Conservation (phyloP, 140 eudicot species). For the Senecio squalidus region DNA sequence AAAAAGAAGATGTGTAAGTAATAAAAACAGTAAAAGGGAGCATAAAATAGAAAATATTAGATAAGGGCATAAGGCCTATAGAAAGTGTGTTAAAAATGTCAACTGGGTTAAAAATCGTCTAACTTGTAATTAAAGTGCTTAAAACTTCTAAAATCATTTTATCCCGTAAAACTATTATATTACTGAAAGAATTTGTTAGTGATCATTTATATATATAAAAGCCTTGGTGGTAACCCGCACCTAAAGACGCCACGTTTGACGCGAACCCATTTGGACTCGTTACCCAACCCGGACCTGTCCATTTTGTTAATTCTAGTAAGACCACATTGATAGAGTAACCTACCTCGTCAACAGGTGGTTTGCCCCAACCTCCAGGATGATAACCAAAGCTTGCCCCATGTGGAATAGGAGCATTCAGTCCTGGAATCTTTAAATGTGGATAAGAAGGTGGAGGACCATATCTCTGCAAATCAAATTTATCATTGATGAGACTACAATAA, state of each 20-base stretch:
- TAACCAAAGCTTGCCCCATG: slow-evolving; percentile 93
- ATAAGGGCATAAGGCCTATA: too few relatives aligned
- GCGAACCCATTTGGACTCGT: neutral
- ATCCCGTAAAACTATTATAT: too few relatives aligned
- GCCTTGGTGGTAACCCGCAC: neutral
- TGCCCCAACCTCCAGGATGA: slow-evolving; percentile 99
- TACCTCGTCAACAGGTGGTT: slow-evolving; percentile 99
- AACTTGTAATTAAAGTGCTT: too few relatives aligned
- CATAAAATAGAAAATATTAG: neutral
- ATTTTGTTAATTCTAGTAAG: neutral
- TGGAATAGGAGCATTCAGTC: slow-evolving; percentile 97
- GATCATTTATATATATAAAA: neutral
- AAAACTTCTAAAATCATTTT: too few relatives aligned
- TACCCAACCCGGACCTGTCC: neutral
- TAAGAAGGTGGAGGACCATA: slow-evolving; percentile 99
- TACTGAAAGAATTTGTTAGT: neutral
- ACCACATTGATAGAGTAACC: neutral
- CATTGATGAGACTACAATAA: neutral
- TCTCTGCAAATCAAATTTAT: slow-evolving; percentile 42
- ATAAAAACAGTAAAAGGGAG: neutral
- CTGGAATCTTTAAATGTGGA: slow-evolving; percentile 89
- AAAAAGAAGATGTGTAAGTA: neutral
- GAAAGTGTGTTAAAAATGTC: too few relatives aligned
- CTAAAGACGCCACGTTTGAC: too few relatives aligned
- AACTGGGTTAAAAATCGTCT: too few relatives aligned